Base-by-base conservation (phyloP, 2,329 filamentous ascomycete genomes). In the Phialophora tarda region DNA sequence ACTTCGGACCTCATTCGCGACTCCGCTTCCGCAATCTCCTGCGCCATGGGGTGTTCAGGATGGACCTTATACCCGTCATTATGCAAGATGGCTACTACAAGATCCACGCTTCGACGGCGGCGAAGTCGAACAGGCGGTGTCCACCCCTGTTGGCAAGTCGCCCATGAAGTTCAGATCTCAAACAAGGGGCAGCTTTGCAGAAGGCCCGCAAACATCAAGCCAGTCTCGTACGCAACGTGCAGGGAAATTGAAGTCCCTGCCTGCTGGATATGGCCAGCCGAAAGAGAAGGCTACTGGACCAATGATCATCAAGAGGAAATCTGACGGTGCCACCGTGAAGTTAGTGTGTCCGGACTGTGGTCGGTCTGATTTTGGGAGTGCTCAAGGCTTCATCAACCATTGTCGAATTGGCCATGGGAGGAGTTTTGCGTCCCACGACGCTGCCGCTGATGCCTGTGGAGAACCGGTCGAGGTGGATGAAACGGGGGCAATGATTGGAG, bases 341-440 rank as follows among this genome's bases (percentile, higher is more conserved):
- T 85, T 98, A 57, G 90, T 96, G 69, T 99, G 95, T 82, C 80
- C 91, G 66, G 91, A 95, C 77, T 98, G 95, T 78, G 85, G 92
- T 58, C 86, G 94, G 70, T 91, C 92, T 77, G 92, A 97, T 77
- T 98, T 98, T 75, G 93, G 91, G 63, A 98, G 93, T 80, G 96
- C 93, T 0, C 95, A 98, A 78, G 95, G 95, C n/a, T 98, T 98
- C 80, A 95, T 99, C 81, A 99, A 99, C 76, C 95, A 99, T 77
- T 98, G 94, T 77, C 92, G 95, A 64, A 98, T 99, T 73, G 93
- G 93, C 28, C 95, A 99, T 80, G 91, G 90, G 76, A 86, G 92
- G 66, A 93, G 96, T 70, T 98, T 93, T 82, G 94, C 96, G 80
- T 97, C 92, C 73, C 95, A 99, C 75, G 94, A 98, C 77, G 92